phyloP scores from a whole-genome alignment of 2,329 filamentous ascomycete species.

The Venturia oleaginea region DNA sequence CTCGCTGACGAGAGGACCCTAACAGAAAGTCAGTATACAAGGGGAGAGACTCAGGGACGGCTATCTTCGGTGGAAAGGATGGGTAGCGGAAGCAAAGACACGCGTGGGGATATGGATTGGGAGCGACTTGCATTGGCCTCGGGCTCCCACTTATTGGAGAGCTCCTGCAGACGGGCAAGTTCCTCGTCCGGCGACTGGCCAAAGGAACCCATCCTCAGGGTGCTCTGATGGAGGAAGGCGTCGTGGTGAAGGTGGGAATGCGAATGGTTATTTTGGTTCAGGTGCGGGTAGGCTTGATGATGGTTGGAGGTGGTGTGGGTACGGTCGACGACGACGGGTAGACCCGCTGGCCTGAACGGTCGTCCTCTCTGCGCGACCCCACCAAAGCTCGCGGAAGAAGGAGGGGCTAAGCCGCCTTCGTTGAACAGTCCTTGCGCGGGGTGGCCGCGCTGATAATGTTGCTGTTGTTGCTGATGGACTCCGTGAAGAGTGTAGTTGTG shows the following conservation, averaged over 20 bases:
- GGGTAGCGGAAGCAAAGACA: slow-evolving; percentile 4
- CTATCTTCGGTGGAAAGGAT: neutral
- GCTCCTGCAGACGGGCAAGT: slow-evolving; percentile 51
- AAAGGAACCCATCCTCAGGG: slow-evolving; percentile 29
- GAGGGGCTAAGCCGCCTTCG: neutral
- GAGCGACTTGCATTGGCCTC: slow-evolving; percentile 43
- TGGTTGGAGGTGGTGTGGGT: slow-evolving; percentile 5
- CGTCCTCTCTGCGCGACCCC: slow-evolving; percentile 1
- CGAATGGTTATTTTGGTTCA: slow-evolving; percentile 14
- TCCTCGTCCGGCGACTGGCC: slow-evolving; percentile 39
- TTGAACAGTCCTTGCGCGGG: neutral
- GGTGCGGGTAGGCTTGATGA: slow-evolving; percentile 7
- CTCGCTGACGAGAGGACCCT: slow-evolving; percentile 78
- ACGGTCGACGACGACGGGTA: slow-evolving; percentile 10
- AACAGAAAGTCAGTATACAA: slow-evolving; percentile 12
- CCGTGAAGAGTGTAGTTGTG: slow-evolving; percentile 2
- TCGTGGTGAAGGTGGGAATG: slow-evolving; percentile 17
- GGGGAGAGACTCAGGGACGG: neutral
- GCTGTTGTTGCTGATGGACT: neutral
- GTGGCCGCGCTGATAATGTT: neutral
- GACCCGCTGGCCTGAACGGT: slow-evolving; percentile 13
- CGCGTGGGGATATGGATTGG: neutral
- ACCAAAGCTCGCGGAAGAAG: neutral
- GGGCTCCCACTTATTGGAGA: slow-evolving; percentile 52
- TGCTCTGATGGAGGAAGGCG: slow-evolving; percentile 12